Percentiles rank a stretch among this genome's conserved stretches.
These are phyloP conservation scores for Venturia oleaginea DNA, from an alignment of 2,329 filamentous ascomycete species.

Conservation along the genomic window DNA sequence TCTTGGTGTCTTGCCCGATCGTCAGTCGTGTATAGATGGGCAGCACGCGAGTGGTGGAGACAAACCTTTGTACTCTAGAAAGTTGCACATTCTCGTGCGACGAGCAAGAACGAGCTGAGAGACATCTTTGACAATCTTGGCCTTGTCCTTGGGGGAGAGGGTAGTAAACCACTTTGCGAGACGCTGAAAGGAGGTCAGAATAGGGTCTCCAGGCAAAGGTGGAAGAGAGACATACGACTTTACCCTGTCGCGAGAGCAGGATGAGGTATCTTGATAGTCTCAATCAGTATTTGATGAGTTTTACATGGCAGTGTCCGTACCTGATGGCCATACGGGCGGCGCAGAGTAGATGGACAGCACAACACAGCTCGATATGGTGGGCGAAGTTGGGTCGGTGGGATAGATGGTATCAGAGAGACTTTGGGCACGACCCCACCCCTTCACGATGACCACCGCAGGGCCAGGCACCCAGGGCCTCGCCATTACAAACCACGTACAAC, in stretches of 20 bases:
- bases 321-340: constrained; percentile 44
- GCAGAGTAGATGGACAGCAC: background rate
- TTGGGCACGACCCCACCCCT: background rate
- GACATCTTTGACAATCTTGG: constrained; percentile 99
- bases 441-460: no score
- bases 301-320: constrained; percentile 27
- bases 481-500: background rate
- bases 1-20: constrained; percentile 70
- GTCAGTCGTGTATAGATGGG: constrained; percentile 18
- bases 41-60: background rate
- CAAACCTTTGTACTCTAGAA: constrained; percentile 95
- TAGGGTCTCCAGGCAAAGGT: constrained; percentile 20
- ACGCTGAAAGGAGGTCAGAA: constrained; percentile 51
- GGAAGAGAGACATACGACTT: constrained; percentile 67
- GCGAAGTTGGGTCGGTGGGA: background rate
- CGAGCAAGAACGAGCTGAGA: constrained; percentile 93
- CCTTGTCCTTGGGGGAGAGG: constrained; percentile 93
- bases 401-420: no score
- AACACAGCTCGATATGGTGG: background rate
- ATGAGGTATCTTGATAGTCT: constrained; percentile 70
- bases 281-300: background rate
- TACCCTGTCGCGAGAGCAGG: constrained; percentile 93
- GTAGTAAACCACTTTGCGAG: constrained; percentile 99
- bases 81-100: constrained; percentile 98
- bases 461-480: background rate